phyloP scores from a whole-genome alignment of 1,139 yeast genomes.

The Taiozyma sp. region DNA sequence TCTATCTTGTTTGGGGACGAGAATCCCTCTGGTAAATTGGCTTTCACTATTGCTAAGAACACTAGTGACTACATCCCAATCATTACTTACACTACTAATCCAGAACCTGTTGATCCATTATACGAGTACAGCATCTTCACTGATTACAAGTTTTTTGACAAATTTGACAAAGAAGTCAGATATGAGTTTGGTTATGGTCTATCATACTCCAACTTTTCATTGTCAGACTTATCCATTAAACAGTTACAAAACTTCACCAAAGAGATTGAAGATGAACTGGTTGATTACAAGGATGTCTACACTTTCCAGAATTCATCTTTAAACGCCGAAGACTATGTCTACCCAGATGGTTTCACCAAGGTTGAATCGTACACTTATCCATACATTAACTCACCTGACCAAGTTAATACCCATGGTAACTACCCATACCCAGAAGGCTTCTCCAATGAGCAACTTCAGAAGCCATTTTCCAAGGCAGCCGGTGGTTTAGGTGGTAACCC shows the following conservation, averaged over 20 bases:
- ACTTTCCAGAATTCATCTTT: background rate
- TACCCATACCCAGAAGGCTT: conserved; percentile 43
- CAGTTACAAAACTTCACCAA: conserved; percentile 29
- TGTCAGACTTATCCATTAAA: conserved; percentile 21
- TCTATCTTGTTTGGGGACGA: conserved; percentile 53
- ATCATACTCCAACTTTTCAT: conserved; percentile 43
- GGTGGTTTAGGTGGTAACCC: conserved; percentile 52
- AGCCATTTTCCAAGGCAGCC: conserved; percentile 34
- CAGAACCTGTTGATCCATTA: conserved; percentile 8
- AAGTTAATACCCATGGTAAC: conserved; percentile 24
- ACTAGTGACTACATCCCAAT: conserved; percentile 42
- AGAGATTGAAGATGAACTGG: conserved; percentile 6
- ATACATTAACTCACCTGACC: conserved; percentile 2
- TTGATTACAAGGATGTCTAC: conserved; percentile 1
- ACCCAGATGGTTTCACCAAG: background rate
- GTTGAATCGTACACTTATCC: conserved; percentile 1
- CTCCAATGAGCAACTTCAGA: conserved; percentile 21
- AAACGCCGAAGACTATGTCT: background rate
- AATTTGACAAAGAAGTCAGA: conserved; percentile 35
- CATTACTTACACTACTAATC: conserved; percentile 12
- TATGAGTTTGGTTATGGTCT: conserved; percentile 58
- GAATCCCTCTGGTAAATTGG: conserved; percentile 55
- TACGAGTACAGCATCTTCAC: conserved; percentile 34
- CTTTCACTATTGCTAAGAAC: conserved; percentile 48
- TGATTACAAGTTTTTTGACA: conserved; percentile 53